Base-by-base conservation (phyloP, 164 flowering plant species). In the Piper betle region DNA sequence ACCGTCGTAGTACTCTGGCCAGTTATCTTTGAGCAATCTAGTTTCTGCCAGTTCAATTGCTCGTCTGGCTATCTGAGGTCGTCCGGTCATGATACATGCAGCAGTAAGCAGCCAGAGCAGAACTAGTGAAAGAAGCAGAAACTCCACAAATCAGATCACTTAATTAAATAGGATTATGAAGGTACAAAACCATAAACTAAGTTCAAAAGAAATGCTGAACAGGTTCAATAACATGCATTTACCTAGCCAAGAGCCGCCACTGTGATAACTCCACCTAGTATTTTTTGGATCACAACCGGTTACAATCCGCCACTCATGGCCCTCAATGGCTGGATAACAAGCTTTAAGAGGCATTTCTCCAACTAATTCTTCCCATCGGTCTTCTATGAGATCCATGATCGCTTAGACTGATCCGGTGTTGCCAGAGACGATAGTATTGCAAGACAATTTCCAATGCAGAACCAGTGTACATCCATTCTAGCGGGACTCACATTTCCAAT, bases 161-260 rank as follows among this genome's bases (percentile, higher is more conserved):
- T 20, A 53, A 16, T 53, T 20, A n/a, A 4, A 7, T 15, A 53
- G 25, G 6, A 53, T 4, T 15, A 53, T 2, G 25, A n/a, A 4
- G 56, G n/a, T n/a, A 53, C 4, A 53, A 53, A 16, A 20, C n/a
- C 19, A 6, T 4, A 2, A 8, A 53, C 2, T n/a, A 53, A 53
- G 15, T 53, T 2, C 13, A 16, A 20, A n/a, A 53, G 2, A 2
- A 53, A 53, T 6, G n/a, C n/a, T n/a, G n/a, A n/a, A n/a, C n/a
- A n/a, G n/a, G n/a, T n/a, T n/a, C n/a, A 48, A 38, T 6, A 33
- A n/a, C 10, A 6, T 55, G 39, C 12, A 38, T 17, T 46, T 55
- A 89, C 94, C 95, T 80, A 95, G 97, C 97, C 95, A 89, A 57
- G 97, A 84, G 52, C 97, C 97, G 52, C 95, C 95, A 68, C 84